Evolutionary conservation across 306 rosid genomes (phyloP).

Genomic region (Sesbania bispinosa): DNA sequence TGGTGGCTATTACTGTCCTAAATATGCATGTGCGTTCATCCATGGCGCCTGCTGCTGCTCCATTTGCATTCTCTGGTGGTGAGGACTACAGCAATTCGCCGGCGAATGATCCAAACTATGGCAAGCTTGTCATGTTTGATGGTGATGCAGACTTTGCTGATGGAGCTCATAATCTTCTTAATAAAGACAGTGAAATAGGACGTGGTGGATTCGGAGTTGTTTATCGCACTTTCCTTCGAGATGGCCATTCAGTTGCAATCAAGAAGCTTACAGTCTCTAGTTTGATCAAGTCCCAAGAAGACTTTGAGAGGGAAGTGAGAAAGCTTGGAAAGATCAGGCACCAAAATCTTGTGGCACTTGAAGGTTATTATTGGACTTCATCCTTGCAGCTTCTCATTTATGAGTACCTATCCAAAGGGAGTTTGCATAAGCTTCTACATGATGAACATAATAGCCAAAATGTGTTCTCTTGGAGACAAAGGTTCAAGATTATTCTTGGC

Average conservation of each 20-base stretch:
- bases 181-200: conserved; percentile 89
- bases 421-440: conserved; percentile 73
- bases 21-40: conserved; percentile 65
- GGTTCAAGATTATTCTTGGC: conserved; percentile 81
- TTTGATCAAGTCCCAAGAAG: conserved; percentile 79
- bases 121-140: conserved; percentile 92
- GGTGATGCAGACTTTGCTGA: conserved; percentile 84
- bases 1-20: conserved; percentile 73
- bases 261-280: conserved; percentile 83
- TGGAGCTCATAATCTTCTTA: conserved; percentile 82
- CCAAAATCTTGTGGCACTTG: conserved; percentile 79
- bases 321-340: conserved; percentile 77
- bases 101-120: conserved; percentile 63
- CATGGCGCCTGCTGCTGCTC: conserved; percentile 54
- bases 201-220: conserved; percentile 99
- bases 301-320: conserved; percentile 77
- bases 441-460: conserved; percentile 34
- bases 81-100: conserved; percentile 78
- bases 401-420: conserved; percentile 64
- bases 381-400: conserved; percentile 91
- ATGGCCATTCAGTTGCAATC: conserved; percentile 81
- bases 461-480: conserved; percentile 74
- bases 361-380: conserved; percentile 97
- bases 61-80: conserved; percentile 65
- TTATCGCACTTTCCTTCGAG: conserved; percentile 68